Base-by-base conservation (phyloP, 345 rosid genomes). In the Camelina sativa region DNA sequence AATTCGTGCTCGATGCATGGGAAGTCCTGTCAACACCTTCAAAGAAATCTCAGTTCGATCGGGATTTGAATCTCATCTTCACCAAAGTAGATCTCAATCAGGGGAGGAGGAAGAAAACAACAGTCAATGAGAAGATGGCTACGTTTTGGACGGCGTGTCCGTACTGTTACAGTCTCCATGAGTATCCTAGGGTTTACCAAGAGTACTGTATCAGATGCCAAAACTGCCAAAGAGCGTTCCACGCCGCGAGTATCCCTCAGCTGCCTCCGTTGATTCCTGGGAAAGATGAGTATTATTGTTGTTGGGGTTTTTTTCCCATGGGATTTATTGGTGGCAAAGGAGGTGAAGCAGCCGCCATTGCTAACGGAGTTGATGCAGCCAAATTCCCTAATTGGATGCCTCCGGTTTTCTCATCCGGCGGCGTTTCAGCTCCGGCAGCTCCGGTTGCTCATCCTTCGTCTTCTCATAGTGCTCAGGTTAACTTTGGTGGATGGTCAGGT, bases 61-160 rank as follows among this genome's bases (percentile, higher is more conserved):
- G 73, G 56, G 91, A 88, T 63, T 69, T 89, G 79, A 80, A 66
- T 59, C 50, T 85, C 15, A 82, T 84, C 62, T 91, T 73, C 80
- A 65, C 89, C 3, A 86, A 62, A 84, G 82, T 94, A 40, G 93
- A 94, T 85, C 81, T 94, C 0, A 53, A 56, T 11, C 23, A n/a
- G 2, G 4, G 28, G 28, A 80, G 67, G 40, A 37, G 2, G 12
- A 53, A 58, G 19, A 66, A 62, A 60, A 76, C 86, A 74, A 73
- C 67, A 69, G 43, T 69, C 4, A 76, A 44, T 30, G 71, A 79
- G 56, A 84, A 77, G 60, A 52, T 82, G 65, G 41, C 82, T 2
- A 88, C 90, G 57, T 95, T 95, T 82, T 95, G 97, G 99, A 92
- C 98, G 17, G 86, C 89, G 3, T 95, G 99, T 37, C 99, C 97